A percentile compares a stretch with the other conserved stretches of the same genome.
Evolutionary conservation across 129 eudicot genomes (phyloP).

Genomic region (Tagetes patula): DNA sequence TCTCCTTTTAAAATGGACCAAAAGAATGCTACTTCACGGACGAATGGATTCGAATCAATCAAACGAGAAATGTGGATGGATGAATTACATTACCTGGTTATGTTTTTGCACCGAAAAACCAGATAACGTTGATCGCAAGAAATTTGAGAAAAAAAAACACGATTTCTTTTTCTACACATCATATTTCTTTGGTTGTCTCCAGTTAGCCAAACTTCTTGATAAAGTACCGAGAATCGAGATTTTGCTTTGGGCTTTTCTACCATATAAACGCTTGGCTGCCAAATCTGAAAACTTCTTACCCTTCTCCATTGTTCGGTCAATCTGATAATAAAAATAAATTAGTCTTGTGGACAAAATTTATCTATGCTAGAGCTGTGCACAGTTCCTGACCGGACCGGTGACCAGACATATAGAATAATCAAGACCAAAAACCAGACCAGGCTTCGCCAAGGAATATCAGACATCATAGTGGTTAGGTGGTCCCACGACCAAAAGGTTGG

Average conservation of each 20-base stretch:
- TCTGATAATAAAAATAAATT: conserved; percentile 42
- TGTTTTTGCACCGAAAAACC: conserved; percentile 28
- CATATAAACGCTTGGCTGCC: conserved; percentile 80
- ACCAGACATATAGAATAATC: neutral
- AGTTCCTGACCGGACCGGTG: neutral
- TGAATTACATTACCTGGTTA: conserved; percentile 27
- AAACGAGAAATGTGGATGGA: conserved; percentile 33
- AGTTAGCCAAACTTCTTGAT: conserved; percentile 61
- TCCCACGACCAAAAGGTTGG: no score
- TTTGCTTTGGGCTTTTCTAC: conserved; percentile 50
- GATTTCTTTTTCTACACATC: conserved; percentile 49
- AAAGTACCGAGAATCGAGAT: conserved; percentile 56
- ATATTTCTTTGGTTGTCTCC: conserved; percentile 83
- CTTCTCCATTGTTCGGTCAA: conserved; percentile 71
- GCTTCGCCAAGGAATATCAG: no score
- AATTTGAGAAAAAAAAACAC: neutral
- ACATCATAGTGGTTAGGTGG: no score
- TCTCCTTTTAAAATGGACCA: conserved; percentile 24
- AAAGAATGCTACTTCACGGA: conserved; percentile 35
- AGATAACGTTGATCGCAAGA: conserved; percentile 36
- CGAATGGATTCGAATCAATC: conserved; percentile 31
- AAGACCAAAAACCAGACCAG: neutral
- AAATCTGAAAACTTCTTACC: conserved; percentile 87
- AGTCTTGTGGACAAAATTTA: neutral
- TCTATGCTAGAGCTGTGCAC: neutral